Evolutionary conservation across 2,329 filamentous ascomycete species (phyloP), one percentile per base, ranked within the genome.

Genomic region (Aspergillus fumigatiaffinis): DNA sequence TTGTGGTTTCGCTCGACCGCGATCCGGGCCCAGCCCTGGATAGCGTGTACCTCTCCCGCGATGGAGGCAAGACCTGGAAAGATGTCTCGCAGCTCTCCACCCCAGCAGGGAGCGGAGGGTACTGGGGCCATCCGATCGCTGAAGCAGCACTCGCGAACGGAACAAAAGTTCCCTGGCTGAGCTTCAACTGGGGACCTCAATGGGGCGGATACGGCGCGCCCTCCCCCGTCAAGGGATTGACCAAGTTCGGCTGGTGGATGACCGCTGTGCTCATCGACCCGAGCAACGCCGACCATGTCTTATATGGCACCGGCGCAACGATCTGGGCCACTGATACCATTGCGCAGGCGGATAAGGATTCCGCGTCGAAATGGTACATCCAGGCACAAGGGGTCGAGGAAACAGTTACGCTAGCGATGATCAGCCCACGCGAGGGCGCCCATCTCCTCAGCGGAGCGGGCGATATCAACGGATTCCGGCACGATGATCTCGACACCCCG

Each of bases 191-290:
- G 59, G 56, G 59, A 1, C 59, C 56, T 35, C 56, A 55, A 26
- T 61, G 59, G 59, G 56, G 56, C 14, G 59, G 59, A 6, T 61
- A 61, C 28, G 59, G 59, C 29, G 59, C 59, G 4, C 59, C 59
- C 0, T 61, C 59, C 5, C 59, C 59, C 23, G 50, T 61, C 38
- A 44, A 26, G 7, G 59, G 59, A 20, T 21, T 61, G 57, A 57
- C 59, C n/a, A 61, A 61, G 51, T 52, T 61, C 32, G 59, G 59
- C 38, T 61, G 59, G 59, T 61, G 59, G 59, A 61, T 61, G 54
- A 59, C 59, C 12, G 59, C 59, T 0, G 56, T 61, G 20, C 51
- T 61, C 8, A 56, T 61, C 12, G 59, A 61, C 28, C 59, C 59
- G 4, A 54, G 41, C 21, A 29, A 61, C 38, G 42, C 56, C 17